Conservation (phyloP, 805 yeast species). For the Maudiozyma barnettii region DNA sequence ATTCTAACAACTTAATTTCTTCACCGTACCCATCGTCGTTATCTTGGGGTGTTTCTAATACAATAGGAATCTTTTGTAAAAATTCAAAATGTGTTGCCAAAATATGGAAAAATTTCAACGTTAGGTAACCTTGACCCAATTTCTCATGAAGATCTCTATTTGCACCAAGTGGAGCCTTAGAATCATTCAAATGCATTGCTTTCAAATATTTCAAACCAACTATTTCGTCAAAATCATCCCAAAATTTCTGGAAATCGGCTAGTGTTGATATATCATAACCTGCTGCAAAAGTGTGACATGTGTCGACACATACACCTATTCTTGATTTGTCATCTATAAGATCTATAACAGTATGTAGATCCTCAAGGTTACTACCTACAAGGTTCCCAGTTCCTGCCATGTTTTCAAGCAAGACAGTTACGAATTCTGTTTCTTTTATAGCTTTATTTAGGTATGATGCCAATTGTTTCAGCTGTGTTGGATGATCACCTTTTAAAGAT, state of each 20-base stretch:
- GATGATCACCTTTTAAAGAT: conserved; percentile 61
- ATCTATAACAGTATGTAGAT: conserved; percentile 64
- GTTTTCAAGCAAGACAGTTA: conserved; percentile 84
- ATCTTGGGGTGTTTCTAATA: conserved; percentile 76
- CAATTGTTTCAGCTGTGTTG: conserved; percentile 51
- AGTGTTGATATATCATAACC: conserved; percentile 77
- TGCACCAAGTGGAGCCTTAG: conserved; percentile 87
- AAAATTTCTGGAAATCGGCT: conserved; percentile 51
- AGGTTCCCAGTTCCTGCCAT: conserved; percentile 97
- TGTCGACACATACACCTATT: conserved; percentile 94
- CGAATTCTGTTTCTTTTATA: conserved; percentile 60
- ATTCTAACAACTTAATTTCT: conserved; percentile 74
- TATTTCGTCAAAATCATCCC: conserved; percentile 63
- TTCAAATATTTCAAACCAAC: conserved; percentile 68
- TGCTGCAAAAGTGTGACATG: conserved; percentile 94
- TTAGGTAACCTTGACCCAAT: conserved; percentile 81
- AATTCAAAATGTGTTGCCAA: conserved; percentile 55
- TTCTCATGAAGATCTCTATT: conserved; percentile 87
- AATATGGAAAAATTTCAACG: conserved; percentile 72
- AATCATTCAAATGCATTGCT: conserved; percentile 86
- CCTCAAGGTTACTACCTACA: conserved; percentile 74
- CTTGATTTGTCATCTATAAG: conserved; percentile 70
- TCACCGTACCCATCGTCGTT: conserved; percentile 66
- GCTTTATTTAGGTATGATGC: conserved; percentile 79
- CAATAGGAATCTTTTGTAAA: conserved; percentile 60